Percentiles rank a stretch among this genome's conserved stretches.
Conservation (phyloP, 805 yeast genomes). For the Candida awuae region DNA sequence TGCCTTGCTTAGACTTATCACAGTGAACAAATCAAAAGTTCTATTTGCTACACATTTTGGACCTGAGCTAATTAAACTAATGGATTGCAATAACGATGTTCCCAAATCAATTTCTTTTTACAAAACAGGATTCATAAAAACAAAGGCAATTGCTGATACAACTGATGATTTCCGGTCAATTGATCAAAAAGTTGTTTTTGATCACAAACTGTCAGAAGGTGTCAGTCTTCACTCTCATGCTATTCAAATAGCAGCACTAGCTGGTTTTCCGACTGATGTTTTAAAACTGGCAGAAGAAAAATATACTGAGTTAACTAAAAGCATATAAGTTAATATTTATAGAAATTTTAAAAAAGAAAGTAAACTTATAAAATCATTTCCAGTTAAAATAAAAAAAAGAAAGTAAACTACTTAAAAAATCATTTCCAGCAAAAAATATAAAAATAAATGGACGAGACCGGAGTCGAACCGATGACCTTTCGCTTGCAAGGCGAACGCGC, state of each 20-base stretch:
- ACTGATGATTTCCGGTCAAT: constrained; percentile 8
- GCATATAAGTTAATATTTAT: background rate
- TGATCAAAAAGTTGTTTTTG: constrained; percentile 32
- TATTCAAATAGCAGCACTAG: constrained; percentile 62
- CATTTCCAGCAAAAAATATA: too few relatives aligned
- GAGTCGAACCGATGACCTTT: constrained; percentile 78
- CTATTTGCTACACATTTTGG: constrained; percentile 91
- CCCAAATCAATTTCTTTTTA: constrained; percentile 20
- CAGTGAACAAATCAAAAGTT: constrained; percentile 54
- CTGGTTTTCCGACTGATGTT: constrained; percentile 67
- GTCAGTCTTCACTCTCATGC: constrained; percentile 74
- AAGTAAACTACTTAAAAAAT: too few relatives aligned
- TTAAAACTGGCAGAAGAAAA: constrained; percentile 42
- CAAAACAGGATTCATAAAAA: constrained; percentile 19
- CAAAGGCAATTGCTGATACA: background rate
- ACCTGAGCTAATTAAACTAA: constrained; percentile 38
- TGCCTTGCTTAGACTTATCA: constrained; percentile 47
- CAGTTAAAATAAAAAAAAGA: constrained; percentile 4
- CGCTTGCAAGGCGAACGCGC: constrained; percentile 80
- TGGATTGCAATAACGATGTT: constrained; percentile 26
- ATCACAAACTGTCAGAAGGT: constrained; percentile 58
- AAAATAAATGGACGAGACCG: constrained; percentile 54
- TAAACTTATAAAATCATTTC: too few relatives aligned
- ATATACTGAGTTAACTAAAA: constrained; percentile 13
- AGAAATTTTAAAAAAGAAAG: constrained; percentile 1